Evolutionary conservation across 1,139 yeast species (phyloP).

Genomic region (Protomyces arabidopsidicola): DNA sequence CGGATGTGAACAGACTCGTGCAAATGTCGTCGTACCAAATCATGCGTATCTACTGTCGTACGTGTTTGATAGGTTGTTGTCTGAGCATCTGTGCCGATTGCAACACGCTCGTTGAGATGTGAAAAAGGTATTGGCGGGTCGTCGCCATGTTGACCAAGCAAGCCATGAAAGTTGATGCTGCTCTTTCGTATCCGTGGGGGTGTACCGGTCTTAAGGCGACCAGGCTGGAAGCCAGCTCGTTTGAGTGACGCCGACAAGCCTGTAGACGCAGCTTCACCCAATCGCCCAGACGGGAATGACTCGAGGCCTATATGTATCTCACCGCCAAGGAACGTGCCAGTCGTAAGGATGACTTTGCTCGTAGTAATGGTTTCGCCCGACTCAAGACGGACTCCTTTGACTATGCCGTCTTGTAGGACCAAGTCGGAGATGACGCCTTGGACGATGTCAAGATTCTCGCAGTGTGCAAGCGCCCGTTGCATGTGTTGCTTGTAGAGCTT

Average conservation of each 20-base stretch:
- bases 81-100: conserved; percentile 52
- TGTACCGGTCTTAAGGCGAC: conserved; percentile 93
- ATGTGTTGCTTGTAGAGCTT: conserved; percentile 69
- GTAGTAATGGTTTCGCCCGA: conserved; percentile 61
- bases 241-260: conserved; percentile 77
- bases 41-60: conserved; percentile 73
- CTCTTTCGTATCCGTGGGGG: conserved; percentile 79
- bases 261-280: conserved; percentile 87
- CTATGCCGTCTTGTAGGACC: conserved; percentile 48
- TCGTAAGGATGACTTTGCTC: conserved; percentile 74
- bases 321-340: conserved; percentile 92
- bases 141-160: conserved; percentile 73
- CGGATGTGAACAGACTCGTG: conserved; percentile 82
- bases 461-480: conserved; percentile 60
- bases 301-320: conserved; percentile 88
- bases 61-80: conserved; percentile 69
- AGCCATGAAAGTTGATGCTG: conserved; percentile 60
- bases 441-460: conserved; percentile 56
- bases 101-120: conserved; percentile 64
- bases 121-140: conserved; percentile 86
- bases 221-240: conserved; percentile 74
- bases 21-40: conserved; percentile 61
- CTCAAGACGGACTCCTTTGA: conserved; percentile 67
- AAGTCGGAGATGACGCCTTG: conserved; percentile 83
- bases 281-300: conserved; percentile 81